Conservation (phyloP, 768 basidiomycete species). For the Tephrocybe sp. region DNA sequence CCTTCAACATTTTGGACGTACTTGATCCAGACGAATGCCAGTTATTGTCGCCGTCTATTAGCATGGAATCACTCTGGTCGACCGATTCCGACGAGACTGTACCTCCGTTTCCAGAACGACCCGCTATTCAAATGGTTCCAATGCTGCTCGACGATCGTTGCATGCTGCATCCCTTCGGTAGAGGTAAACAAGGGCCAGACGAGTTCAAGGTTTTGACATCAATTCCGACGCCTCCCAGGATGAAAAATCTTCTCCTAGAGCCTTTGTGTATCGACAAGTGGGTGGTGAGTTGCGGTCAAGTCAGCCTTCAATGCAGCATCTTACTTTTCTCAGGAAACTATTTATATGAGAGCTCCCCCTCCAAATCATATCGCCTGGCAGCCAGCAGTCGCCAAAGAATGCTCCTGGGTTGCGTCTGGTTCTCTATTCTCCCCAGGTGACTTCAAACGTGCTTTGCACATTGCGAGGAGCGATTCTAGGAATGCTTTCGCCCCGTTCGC, state of each 20-base stretch:
- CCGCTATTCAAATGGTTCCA: constrained; percentile 5
- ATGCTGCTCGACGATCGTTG: constrained; percentile 14
- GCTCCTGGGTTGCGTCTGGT: constrained; percentile 15
- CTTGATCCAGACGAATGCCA: constrained; percentile 13
- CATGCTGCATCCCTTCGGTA: constrained; percentile 9
- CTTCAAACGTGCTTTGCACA: constrained; percentile 10
- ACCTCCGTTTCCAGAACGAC: constrained; percentile 17
- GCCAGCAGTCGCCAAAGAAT: neutral
- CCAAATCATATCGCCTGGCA: constrained; percentile 17
- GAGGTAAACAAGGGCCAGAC: constrained; percentile 6
- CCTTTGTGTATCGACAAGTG: constrained; percentile 16
- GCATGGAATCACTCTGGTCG: constrained; percentile 16
- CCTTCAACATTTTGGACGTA: constrained; percentile 10
- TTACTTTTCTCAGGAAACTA: constrained; percentile 8
- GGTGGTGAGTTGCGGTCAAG: constrained; percentile 7
- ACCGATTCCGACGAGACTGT: constrained; percentile 16
- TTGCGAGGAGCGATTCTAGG: constrained; percentile 3
- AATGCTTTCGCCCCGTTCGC: neutral
- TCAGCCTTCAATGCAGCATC: neutral
- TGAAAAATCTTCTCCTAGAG: constrained; percentile 11
- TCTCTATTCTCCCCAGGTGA: constrained; percentile 13
- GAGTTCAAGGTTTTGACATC: constrained; percentile 9
- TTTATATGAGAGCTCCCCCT: constrained; percentile 7
- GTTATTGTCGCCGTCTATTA: constrained; percentile 16
- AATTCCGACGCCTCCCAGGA: constrained; percentile 13